Evolutionary conservation across 805 yeast species (phyloP), one percentile per base, ranked within the genome.

Genomic region (Ogataea thermomethanolica): DNA sequence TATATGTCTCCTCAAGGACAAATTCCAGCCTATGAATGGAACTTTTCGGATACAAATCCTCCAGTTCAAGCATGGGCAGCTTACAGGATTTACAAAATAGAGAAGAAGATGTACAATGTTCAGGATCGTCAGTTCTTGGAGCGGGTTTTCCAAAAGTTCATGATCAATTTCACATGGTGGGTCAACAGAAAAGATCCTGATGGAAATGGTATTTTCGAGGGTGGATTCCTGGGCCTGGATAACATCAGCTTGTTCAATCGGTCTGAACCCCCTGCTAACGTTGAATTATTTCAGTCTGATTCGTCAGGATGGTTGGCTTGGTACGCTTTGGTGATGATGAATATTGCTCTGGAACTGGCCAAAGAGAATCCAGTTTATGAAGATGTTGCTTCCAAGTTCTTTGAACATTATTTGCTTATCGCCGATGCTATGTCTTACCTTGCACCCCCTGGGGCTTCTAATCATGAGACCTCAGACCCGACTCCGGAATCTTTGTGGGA

Each of bases 1-100:
- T 89, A 89, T 59, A 87, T 88, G 95, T 96, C 91, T 59, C 96
- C 96, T 33, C 89, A 89, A 60, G 97, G 97, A n/a, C 96, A 90
- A 64, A 78, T 88, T 49, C 96, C 97, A 0, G 96, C 96, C 10
- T 89, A 89, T 61, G 97, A 89, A 64, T 89, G 97, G 97, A 89
- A 90, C 61, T 89, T 89, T 56, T 71, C 84, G 46, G 97, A 89
- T 62, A 95, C 90, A n/a, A 89, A 89, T 59, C 97, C 97, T 1
- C 97, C 97, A 0, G 97, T 89, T 25, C 96, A 90, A 60, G 96
- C 96, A 0, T 89, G 96, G 96, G 82, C 96, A 1, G 81, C 90
- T 10, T 89, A 79, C 61, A 74, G 97, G 53, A 85, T 85, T 29
- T 89, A 78, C 66, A 89, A 90, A 63, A 76, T 88, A 52, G 96